A percentile compares a stretch with the other conserved stretches of the same genome.
Evolutionary conservation across 306 rosid species (phyloP).

Genomic region (Boehmeria nivea): DNA sequence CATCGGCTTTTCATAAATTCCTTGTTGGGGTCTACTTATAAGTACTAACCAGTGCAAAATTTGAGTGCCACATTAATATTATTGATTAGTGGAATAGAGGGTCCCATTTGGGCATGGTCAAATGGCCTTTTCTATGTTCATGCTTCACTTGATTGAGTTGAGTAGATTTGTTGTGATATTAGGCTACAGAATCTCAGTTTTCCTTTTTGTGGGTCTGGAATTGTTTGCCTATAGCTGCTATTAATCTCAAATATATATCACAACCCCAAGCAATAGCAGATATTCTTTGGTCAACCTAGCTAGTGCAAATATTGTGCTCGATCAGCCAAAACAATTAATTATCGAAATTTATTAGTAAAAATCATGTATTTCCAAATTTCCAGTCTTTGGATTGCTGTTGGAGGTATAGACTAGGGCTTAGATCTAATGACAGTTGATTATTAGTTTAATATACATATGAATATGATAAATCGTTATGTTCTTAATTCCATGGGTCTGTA

Average conservation of each 20-base stretch:
- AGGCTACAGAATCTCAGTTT: conserved; percentile 41
- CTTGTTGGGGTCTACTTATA: background rate
- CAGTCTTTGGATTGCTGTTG: no score
- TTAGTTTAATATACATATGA: background rate
- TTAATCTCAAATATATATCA: background rate
- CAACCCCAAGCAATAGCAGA: no score
- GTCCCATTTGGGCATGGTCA: conserved; percentile 50
- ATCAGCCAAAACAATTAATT: no score
- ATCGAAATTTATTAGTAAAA: no score
- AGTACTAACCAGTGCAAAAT: background rate
- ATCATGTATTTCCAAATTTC: no score
- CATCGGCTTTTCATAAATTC: background rate
- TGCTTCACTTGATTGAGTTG: conserved; percentile 45
- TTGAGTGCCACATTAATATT: conserved; percentile 16
- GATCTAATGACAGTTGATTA: no score
- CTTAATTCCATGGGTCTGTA: background rate
- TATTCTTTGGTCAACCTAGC: no score
- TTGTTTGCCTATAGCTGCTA: conserved; percentile 30
- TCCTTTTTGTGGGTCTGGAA: conserved; percentile 55
- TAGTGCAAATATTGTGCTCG: no score
- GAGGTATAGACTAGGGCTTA: background rate
- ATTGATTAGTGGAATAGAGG: conserved; percentile 17
- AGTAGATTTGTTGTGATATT: conserved; percentile 40
- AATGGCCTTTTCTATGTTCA: conserved; percentile 51
- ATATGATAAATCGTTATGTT: background rate